A percentile compares a stretch with the other conserved stretches of the same genome.
phyloP scores from a whole-genome alignment of 257 asterid species.

The Sherardia arvensis region DNA sequence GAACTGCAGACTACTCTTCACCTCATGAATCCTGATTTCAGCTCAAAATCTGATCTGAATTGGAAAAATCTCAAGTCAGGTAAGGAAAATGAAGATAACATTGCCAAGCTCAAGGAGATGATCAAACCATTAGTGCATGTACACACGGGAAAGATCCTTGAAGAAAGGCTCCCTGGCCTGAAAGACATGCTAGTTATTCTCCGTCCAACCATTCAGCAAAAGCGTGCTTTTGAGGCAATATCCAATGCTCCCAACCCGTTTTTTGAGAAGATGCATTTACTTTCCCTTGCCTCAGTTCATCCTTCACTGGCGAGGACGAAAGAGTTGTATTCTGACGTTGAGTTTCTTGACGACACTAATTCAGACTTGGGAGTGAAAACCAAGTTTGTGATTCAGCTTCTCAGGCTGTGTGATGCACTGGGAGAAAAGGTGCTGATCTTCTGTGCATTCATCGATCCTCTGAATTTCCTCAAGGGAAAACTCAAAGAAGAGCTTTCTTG shows the following conservation, averaged over 20 bases:
- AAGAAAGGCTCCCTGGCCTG: conserved; percentile 51
- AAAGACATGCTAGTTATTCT: conserved; percentile 39
- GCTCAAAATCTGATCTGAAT: conserved; percentile 6
- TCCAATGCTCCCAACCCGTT: background rate
- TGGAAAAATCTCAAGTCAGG: conserved; percentile 25
- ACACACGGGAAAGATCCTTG: conserved; percentile 43
- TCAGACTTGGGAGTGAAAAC: conserved; percentile 70
- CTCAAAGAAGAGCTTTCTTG: conserved; percentile 32
- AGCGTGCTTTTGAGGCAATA: conserved; percentile 18
- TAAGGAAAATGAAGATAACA: conserved; percentile 12
- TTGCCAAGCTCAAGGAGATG: conserved; percentile 35
- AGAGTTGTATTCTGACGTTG: conserved; percentile 17
- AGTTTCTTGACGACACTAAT: conserved; percentile 17
- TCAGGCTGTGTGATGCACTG: conserved; percentile 22
- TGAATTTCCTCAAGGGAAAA: conserved; percentile 34
- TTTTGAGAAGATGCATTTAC: conserved; percentile 29
- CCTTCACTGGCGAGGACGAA: conserved; percentile 40
- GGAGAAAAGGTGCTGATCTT: conserved; percentile 56
- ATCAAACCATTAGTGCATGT: conserved; percentile 61
- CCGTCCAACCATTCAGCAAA: conserved; percentile 48
- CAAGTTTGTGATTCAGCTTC: conserved; percentile 39
- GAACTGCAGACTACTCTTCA: conserved; percentile 64
- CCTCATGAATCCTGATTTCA: conserved; percentile 48
- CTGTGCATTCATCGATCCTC: conserved; percentile 40
- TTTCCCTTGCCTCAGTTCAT: conserved; percentile 57